These are phyloP conservation scores for Pogostemon cablin DNA, from an alignment of 257 asterid genomes.

Conservation along the genomic window DNA sequence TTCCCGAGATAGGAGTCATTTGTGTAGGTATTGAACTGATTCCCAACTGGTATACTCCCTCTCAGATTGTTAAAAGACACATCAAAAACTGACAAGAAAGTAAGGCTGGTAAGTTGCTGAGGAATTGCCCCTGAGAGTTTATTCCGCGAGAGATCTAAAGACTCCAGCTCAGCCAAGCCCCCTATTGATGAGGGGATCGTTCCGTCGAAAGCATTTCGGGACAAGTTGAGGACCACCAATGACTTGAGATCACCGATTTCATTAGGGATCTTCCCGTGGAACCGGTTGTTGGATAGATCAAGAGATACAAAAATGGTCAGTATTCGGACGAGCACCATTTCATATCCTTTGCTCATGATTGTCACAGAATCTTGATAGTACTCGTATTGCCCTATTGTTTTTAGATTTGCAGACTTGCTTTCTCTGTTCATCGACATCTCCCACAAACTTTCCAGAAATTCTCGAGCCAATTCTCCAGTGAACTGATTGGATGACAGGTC, in stretches of 20 bases:
- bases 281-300: constrained; percentile 38
- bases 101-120: constrained; percentile 32
- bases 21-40: constrained; percentile 34
- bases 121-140: constrained; percentile 31
- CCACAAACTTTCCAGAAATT: constrained; percentile 31
- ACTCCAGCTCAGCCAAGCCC: constrained; percentile 33
- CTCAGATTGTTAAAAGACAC: constrained; percentile 32
- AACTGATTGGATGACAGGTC: constrained; percentile 35
- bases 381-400: constrained; percentile 34
- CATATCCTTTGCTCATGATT: constrained; percentile 34
- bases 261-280: constrained; percentile 32
- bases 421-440: constrained; percentile 31
- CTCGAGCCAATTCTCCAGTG: constrained; percentile 32
- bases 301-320: constrained; percentile 36
- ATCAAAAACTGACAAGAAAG: constrained; percentile 30
- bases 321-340: constrained; percentile 33
- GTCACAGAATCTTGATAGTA: constrained; percentile 38
- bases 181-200: constrained; percentile 28
- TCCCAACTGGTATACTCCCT: constrained; percentile 30
- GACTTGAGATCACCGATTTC: constrained; percentile 34
- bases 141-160: constrained; percentile 35
- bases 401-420: constrained; percentile 29
- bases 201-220: constrained; percentile 31
- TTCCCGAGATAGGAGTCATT: constrained; percentile 33
- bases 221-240: constrained; percentile 34